Base-by-base conservation (phyloP, 164 flowering plant species). In the Magnolia kwangsiensis region DNA sequence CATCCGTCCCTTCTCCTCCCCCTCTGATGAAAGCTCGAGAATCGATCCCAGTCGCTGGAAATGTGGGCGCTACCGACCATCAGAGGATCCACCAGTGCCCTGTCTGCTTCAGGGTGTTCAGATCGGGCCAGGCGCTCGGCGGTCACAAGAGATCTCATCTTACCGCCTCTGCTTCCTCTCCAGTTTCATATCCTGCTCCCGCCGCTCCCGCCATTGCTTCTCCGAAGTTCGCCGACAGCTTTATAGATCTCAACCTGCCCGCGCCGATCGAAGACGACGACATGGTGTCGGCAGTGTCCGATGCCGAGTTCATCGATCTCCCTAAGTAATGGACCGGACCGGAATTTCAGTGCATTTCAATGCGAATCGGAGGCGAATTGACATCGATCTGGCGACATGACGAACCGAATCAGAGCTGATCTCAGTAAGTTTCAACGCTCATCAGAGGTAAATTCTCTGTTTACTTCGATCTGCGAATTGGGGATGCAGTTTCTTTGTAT, bases 71-170 rank as follows among this genome's bases (percentile, higher is more conserved):
- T 31, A 66, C 1, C n/a, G 45, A 74, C 20, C 79, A 75, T 27
- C 83, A 79, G 0, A 91, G 82, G 77, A 74, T 84, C 50, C 94
- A 93, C 58, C 85, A 93, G 77, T 95, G 98, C 74, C 96, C 92
- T 0, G 83, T 89, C 71, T 95, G 98, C 79, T 83, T 81, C 75
- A 85, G 89, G 82, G 87, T 88, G 1, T 95, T 95, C 59, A 67
- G 87, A 1, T 88, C 97, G 3, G 97, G 98, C 1, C 98, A 95
- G 80, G 98, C 98, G 0, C 89, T 95, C 2, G 98, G 98, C n/a
- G 98, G 98, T 3, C 98, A 95, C 74, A 95, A 95, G 76, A 84
- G 98, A 84, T 85, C 93, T 7, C 98, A 95, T 73, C 77, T 82
- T 1, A 76, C 78, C 49, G 84, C 67, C 31, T 27, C 71, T 3